Conservation (phyloP, 2,329 filamentous ascomycete genomes). For the Penicillium sp. region DNA sequence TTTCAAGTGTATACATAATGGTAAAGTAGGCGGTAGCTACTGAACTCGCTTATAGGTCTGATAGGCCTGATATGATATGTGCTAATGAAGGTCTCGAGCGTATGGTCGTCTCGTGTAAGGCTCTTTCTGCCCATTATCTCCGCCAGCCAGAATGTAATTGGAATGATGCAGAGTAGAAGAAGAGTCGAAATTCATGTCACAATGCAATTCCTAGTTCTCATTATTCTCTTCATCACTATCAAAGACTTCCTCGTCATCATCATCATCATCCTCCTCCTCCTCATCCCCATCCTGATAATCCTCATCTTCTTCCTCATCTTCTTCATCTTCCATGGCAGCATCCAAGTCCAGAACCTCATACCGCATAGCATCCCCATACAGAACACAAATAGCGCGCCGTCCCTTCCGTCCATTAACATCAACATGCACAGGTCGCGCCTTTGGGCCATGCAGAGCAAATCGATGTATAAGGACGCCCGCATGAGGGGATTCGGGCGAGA, state of each 20-base stretch:
- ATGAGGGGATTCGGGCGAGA: constrained; percentile 18
- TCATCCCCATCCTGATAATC: constrained; percentile 23
- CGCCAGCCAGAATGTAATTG: neutral
- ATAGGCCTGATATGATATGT: no score
- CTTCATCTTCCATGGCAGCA: constrained; percentile 36
- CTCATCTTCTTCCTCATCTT: constrained; percentile 30
- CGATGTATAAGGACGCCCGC: constrained; percentile 43
- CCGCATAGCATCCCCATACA: constrained; percentile 53
- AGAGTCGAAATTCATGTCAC: neutral
- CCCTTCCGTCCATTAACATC: constrained; percentile 57
- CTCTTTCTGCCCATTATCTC: no score
- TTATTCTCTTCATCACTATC: neutral
- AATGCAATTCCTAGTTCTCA: neutral
- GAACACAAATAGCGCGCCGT: constrained; percentile 53
- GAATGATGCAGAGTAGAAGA: neutral
- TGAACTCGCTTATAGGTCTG: no score
- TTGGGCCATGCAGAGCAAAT: constrained; percentile 46
- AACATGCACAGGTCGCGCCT: constrained; percentile 48
- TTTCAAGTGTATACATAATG: neutral
- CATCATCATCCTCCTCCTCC: neutral
- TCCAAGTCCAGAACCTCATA: constrained; percentile 59
- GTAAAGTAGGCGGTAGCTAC: no score
- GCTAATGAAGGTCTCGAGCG: no score
- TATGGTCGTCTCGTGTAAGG: no score
- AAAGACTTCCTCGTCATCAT: neutral